phyloP scores from a whole-genome alignment of 768 basidiomycete genomes.

The Cystofilobasidium ferigula region DNA sequence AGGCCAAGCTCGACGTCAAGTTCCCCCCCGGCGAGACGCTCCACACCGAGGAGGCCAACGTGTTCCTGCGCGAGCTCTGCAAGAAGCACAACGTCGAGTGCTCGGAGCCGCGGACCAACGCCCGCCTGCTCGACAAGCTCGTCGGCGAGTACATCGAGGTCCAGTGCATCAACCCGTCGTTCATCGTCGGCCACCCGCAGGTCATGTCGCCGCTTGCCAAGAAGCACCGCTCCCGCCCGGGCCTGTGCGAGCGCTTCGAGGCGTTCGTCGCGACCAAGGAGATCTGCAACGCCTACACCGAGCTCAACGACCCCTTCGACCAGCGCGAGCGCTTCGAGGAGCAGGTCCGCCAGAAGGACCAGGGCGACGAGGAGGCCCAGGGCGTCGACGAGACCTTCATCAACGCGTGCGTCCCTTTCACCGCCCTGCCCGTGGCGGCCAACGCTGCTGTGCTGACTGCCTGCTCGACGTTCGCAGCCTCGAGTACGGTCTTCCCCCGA shows the following conservation, averaged over 20 bases:
- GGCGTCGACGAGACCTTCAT: constrained; percentile 92
- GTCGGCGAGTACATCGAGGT: constrained; percentile 97
- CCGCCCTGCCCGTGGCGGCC: too few relatives aligned
- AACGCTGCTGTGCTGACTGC: constrained; percentile 6
- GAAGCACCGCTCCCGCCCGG: constrained; percentile 92
- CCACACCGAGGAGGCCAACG: constrained; percentile 75
- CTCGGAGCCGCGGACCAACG: constrained; percentile 86
- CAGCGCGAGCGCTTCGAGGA: constrained; percentile 93
- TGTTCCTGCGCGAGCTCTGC: constrained; percentile 73
- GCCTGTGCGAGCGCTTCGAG: constrained; percentile 97
- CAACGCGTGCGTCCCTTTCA: constrained; percentile 83
- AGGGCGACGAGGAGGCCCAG: constrained; percentile 96
- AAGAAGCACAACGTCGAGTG: constrained; percentile 94
- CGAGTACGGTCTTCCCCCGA: constrained; percentile 94
- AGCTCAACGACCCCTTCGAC: constrained; percentile 91
- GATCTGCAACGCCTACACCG: constrained; percentile 97
- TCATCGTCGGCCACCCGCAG: constrained; percentile 98
- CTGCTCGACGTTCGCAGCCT: constrained; percentile 46
- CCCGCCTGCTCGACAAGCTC: constrained; percentile 94
- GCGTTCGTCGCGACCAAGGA: constrained; percentile 97
- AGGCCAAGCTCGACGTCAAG: constrained; percentile 79
- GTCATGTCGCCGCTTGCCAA: constrained; percentile 99
- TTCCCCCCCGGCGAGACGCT: constrained; percentile 89
- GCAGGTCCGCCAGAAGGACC: constrained; percentile 80
- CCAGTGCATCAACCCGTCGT: constrained; percentile 88